Percentiles rank a stretch among this genome's conserved stretches.
Evolutionary conservation across 2,329 filamentous ascomycete species (phyloP).

Genomic region (Fragosphaeria purpurea): DNA sequence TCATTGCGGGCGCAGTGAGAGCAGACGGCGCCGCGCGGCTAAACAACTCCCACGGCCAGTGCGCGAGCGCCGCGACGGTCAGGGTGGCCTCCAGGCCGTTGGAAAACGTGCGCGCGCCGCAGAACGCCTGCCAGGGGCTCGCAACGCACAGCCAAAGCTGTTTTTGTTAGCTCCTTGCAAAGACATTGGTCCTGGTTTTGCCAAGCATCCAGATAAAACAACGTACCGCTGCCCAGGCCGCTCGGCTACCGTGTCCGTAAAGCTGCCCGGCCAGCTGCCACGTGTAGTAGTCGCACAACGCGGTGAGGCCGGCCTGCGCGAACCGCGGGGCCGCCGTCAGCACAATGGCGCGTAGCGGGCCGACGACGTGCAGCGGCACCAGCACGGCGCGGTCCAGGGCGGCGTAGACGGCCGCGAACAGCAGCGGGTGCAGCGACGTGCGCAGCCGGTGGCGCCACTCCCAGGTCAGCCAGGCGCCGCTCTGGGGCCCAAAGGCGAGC

Average conservation of each 20-base stretch:
- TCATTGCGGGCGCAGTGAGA: too few species aligned
- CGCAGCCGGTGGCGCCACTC: constrained; percentile 87
- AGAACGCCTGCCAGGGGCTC: constrained; percentile 96
- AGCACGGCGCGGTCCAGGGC: constrained; percentile 48
- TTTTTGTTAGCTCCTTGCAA: background rate
- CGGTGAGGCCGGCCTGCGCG: constrained; percentile 68
- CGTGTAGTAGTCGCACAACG: constrained; percentile 73
- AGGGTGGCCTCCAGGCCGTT: constrained; percentile 89
- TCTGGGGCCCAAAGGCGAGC: constrained; percentile 65
- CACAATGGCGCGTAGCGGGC: constrained; percentile 50
- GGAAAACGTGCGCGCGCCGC: constrained; percentile 83
- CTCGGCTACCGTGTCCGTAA: constrained; percentile 55
- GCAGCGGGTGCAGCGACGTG: constrained; percentile 79
- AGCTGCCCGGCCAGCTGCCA: constrained; percentile 69
- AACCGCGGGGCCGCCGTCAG: constrained; percentile 64
- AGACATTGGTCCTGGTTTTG: too few species aligned
- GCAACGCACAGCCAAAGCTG: constrained; percentile 61
- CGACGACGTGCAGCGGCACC: constrained; percentile 40
- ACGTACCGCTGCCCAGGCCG: constrained; percentile 62
- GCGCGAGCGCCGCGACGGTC: constrained; percentile 66
- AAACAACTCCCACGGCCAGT: constrained; percentile 78
- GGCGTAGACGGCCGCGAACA: constrained; percentile 72
- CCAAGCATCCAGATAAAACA: background rate
- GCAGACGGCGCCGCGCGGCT: constrained; percentile 26
- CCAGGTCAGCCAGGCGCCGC: constrained; percentile 93